Evolutionary conservation across 2,329 filamentous ascomycete species (phyloP), one percentile per base, ranked within the genome.

Genomic region (Fusarium luffae): DNA sequence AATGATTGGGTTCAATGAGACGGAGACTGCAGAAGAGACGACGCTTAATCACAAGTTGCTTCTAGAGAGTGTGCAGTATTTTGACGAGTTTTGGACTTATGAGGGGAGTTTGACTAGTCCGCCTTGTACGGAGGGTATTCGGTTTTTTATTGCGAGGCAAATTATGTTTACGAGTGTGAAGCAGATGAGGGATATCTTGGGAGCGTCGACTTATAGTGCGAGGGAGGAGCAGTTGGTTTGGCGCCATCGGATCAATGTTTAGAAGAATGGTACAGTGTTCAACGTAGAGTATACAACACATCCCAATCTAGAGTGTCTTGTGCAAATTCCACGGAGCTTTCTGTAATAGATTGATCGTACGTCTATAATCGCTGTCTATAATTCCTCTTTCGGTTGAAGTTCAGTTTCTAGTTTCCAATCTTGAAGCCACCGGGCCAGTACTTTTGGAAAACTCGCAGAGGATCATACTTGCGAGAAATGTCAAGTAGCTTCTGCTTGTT

Each of bases 61-160:
- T 7, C n/a, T 72, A 2, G 59, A 65, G n/a, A 68, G 66, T 14
- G 69, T 68, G 0, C 23, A 62, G 13, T 52, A 50, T 4, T 72
- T 72, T 51, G 68, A 72, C 7, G 69, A 72, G 40, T 72, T 72
- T 3, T 72, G 69, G 69, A 70, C 69, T 4, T 72, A 72, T 23
- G 50, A 72, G 42, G 69, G 69, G 0, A 72, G 69, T 13, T 49
- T 72, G 66, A 72, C 69, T 5, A 72, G 69, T 18, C 69, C 69
- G 0, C 69, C 69, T 4, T 72, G 69, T 7, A 51, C 49, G 0
- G 69, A 72, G 23, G 69, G 69, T 0, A 72, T 72, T 5, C 59
- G 69, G 0, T 72, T 66, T 13, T 72, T 72, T 12, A 54, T 72
- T 1, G 63, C 69, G 0, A 54, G 69, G 0, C 69, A 65, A n/a